Base-by-base conservation (phyloP, 108 stramenopile genomes). In the Cylindrotheca fusiformis region DNA sequence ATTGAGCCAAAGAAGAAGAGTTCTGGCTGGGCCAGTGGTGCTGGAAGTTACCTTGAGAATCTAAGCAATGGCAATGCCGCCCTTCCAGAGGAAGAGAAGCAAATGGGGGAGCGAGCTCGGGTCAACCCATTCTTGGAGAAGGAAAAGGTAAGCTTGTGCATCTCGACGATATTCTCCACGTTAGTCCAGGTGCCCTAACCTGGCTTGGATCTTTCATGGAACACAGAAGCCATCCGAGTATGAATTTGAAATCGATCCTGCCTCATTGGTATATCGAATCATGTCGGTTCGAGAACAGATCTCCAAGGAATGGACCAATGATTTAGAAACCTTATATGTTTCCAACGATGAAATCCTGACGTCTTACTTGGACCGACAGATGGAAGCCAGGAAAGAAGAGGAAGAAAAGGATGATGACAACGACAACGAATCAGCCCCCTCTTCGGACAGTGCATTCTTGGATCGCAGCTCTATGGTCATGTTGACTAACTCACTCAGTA, bases 221-320 rank as follows among this genome's bases (percentile, higher is more conserved):
- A n/a, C n/a, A 36, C 55, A 72, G 60, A 68, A 58, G 33, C 52
- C 60, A 32, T 45, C 52, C 22, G 70, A 71, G 24, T 85, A 81
- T 64, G 58, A 78, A 19, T 78, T 89, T 51, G 79, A 84, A 27
- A 86, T 93, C 47, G 77, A 80, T 21, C 91, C 91, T 2, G 60
- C 81, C 0, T 80, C 83, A 0, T 48, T 93, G 32, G 83, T 81
- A 4, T 71, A 71, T 31, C 63, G 91, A n/a, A 76, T 93, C 20
- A 47, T 93, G 30, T 67, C 82, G 0, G 86, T 93, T 5, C 68
- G 91, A 41, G 78, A 83, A 46, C 87, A 93, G 59, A 75, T 93
- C 31, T 84, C 85, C 3, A 23, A 53, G 4, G 91, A 93, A 75
- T 90, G 86, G 75, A 65, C 64, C 10, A 55, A 68, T 18, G 91